These are phyloP conservation scores for Boletus rubroflammeus DNA, from an alignment of 768 basidiomycete genomes.

Conservation along the genomic window DNA sequence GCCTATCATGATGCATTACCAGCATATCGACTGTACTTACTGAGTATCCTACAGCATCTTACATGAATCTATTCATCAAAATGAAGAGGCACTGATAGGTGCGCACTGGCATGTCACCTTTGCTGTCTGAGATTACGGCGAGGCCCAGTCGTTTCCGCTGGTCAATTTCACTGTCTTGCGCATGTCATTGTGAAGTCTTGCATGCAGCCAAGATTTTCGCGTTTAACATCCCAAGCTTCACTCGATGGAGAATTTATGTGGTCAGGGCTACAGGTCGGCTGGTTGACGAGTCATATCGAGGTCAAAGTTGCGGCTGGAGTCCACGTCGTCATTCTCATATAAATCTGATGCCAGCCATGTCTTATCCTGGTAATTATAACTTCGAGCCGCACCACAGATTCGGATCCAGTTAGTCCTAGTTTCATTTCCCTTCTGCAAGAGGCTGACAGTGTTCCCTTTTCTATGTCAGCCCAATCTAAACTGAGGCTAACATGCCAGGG, in stretches of 20 bases:
- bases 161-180: background rate
- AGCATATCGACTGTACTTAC: no score
- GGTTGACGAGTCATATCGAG: background rate
- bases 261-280: background rate
- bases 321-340: background rate
- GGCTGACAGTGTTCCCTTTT: slow-evolving; percentile 7
- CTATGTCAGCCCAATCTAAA: slow-evolving; percentile 2
- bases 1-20: no score
- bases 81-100: background rate
- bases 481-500: slow-evolving; percentile 2
- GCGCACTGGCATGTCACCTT: background rate
- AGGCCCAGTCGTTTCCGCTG: background rate
- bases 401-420: background rate
- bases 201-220: no score
- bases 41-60: no score
- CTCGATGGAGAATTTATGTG: background rate
- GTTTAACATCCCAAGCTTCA: background rate
- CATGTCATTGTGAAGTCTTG: background rate
- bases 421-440: background rate
- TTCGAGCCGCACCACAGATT: no score
- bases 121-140: background rate
- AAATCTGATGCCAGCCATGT: background rate
- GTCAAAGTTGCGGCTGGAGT: background rate
- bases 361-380: background rate
- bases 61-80: background rate